Percentiles rank a stretch among this genome's conserved stretches.
phyloP scores from a whole-genome alignment of 805 yeast species.

The Crinitomyces ghanaensis region DNA sequence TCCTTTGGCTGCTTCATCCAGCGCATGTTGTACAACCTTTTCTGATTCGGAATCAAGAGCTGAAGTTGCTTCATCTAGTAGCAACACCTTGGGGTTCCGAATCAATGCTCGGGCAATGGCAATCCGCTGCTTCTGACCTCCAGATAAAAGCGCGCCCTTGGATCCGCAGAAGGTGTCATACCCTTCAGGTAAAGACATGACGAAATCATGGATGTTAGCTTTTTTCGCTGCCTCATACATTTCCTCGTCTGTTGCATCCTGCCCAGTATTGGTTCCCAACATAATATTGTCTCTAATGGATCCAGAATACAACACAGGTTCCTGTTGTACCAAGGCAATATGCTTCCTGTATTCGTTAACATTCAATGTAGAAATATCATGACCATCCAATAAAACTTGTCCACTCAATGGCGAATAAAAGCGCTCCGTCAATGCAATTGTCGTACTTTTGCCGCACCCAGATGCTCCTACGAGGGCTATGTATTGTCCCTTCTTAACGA shows the following conservation, averaged over 20 bases:
- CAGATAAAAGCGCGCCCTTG: conserved; percentile 49
- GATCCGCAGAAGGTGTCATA: conserved; percentile 47
- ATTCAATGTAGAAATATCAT: conserved; percentile 36
- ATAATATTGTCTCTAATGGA: conserved; percentile 43
- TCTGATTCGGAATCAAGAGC: conserved; percentile 65
- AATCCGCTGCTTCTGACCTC: conserved; percentile 68
- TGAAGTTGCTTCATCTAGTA: conserved; percentile 61
- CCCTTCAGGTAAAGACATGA: conserved; percentile 45
- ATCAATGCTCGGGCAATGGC: conserved; percentile 68
- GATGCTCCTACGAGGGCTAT: conserved; percentile 62
- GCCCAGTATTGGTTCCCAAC: conserved; percentile 31
- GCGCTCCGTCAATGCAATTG: conserved; percentile 39
- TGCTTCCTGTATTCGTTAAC: conserved; percentile 38
- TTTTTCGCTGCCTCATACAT: conserved; percentile 36
- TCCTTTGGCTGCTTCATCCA: conserved; percentile 50
- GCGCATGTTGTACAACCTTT: conserved; percentile 61
- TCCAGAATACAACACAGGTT: conserved; percentile 47
- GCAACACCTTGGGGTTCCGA: conserved; percentile 50
- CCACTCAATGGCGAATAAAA: conserved; percentile 42
- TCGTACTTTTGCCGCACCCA: conserved; percentile 52
- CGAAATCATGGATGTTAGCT: conserved; percentile 50
- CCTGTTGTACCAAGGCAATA: conserved; percentile 53
- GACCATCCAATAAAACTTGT: conserved; percentile 40
- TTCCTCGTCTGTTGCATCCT: conserved; percentile 31
- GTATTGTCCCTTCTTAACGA: conserved; percentile 37